A percentile compares a stretch with the other conserved stretches of the same genome.
Conservation (phyloP, 768 basidiomycete genomes). For the Boletus speciosus region DNA sequence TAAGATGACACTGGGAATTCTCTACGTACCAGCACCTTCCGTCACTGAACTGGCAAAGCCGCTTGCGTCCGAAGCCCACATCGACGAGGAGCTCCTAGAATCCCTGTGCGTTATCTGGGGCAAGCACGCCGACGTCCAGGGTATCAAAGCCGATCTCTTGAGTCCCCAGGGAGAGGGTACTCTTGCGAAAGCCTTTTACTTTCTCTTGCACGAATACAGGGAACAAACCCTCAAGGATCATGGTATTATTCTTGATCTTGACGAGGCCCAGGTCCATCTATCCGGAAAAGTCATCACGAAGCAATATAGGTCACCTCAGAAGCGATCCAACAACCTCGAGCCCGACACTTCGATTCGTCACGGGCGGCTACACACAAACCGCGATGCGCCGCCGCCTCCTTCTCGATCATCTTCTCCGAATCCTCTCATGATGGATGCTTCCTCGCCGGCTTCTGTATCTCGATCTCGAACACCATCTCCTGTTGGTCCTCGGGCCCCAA, state of each 20-base stretch:
- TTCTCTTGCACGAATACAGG: slow-evolving; percentile 72
- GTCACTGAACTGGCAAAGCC: slow-evolving; percentile 68
- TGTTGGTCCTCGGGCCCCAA: slow-evolving; percentile 46
- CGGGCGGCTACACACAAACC: slow-evolving; percentile 22
- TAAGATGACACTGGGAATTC: slow-evolving; percentile 46
- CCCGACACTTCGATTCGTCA: slow-evolving; percentile 8
- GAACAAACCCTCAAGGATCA: slow-evolving; percentile 58
- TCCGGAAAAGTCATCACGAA: slow-evolving; percentile 35
- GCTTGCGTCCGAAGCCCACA: slow-evolving; percentile 60
- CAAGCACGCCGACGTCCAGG: slow-evolving; percentile 57
- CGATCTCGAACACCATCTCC: slow-evolving; percentile 47
- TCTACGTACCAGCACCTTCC: slow-evolving; percentile 53
- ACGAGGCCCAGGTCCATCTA: slow-evolving; percentile 15
- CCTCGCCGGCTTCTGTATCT: slow-evolving; percentile 25
- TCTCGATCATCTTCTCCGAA: slow-evolving; percentile 31
- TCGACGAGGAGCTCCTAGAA: slow-evolving; percentile 73
- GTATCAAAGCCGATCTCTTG: slow-evolving; percentile 63
- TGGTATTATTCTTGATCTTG: slow-evolving; percentile 41
- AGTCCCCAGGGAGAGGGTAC: slow-evolving; percentile 66
- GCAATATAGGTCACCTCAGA: slow-evolving; percentile 41
- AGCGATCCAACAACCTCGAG: slow-evolving; percentile 22
- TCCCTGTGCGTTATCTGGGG: slow-evolving; percentile 85
- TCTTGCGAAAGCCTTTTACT: slow-evolving; percentile 87
- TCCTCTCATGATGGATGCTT: slow-evolving; percentile 2
- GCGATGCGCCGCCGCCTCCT: slow-evolving; percentile 27